Conservation (phyloP, 129 eudicot genomes). For the Gnaphalium uliginosum region DNA sequence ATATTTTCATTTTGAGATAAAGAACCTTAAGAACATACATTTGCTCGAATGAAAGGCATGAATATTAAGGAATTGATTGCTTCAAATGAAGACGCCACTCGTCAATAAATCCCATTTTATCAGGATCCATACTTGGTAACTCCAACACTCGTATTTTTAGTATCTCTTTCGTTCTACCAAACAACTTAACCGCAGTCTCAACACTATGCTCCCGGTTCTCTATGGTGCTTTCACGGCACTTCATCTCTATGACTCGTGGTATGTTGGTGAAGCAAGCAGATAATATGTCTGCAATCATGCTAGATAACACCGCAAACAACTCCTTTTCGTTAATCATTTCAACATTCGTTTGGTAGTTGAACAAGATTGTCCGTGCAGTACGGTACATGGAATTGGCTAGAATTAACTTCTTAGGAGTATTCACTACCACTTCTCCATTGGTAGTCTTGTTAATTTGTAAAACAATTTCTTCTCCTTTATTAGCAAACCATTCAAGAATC, state of each 20-base stretch:
- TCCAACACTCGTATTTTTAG: not conserved
- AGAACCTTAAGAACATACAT: not conserved
- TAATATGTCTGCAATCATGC: constrained; percentile 11
- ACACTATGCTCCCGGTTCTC: constrained; percentile 1
- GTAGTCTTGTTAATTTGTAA: too few species aligned
- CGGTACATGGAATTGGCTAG: constrained; percentile 11
- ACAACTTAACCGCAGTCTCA: not conserved
- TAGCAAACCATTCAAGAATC: too few species aligned
- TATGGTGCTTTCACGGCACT: not conserved
- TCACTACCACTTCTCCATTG: not conserved
- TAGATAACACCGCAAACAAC: not conserved
- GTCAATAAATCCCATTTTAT: constrained; percentile 8
- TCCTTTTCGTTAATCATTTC: not conserved
- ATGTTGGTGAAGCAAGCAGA: constrained; percentile 10
- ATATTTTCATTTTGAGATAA: not conserved
- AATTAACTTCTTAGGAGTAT: constrained; percentile 6
- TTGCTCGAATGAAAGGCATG: not conserved
- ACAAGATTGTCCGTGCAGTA: not conserved
- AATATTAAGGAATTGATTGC: not conserved
- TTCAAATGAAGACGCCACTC: constrained; percentile 11
- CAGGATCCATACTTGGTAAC: constrained; percentile 10
- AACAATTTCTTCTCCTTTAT: too few species aligned
- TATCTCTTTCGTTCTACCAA: constrained; percentile 9
- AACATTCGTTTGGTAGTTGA: not conserved
- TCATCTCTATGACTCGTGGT: constrained; percentile 13